Evolutionary conservation across 2,329 filamentous ascomycete genomes (phyloP).

Genomic region (Epichloe hybrida): DNA sequence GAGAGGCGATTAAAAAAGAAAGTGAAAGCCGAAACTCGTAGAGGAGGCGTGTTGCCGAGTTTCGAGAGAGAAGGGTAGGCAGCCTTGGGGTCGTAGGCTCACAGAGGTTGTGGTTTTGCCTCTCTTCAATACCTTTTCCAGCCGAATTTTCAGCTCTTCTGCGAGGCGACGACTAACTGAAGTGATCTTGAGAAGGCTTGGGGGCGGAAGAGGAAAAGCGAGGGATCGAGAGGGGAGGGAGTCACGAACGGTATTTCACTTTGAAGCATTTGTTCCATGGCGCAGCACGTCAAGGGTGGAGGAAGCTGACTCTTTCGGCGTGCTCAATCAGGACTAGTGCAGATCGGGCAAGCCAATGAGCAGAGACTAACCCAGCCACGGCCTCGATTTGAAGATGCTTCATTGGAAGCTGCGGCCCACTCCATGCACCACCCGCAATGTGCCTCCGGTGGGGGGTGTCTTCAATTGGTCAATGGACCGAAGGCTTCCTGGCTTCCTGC

Average conservation of each 20-base stretch:
- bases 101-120: background rate
- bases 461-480: constrained; percentile 20
- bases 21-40: background rate
- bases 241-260: constrained; percentile 23
- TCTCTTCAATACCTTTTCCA: background rate
- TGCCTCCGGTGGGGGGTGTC: constrained; percentile 21
- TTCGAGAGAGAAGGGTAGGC: background rate
- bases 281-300: constrained; percentile 16
- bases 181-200: constrained; percentile 5
- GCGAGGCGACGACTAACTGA: background rate
- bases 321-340: constrained; percentile 27
- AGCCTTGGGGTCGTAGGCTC: background rate
- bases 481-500: constrained; percentile 5
- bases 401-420: constrained; percentile 16
- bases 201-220: constrained; percentile 2
- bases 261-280: constrained; percentile 12
- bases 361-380: background rate
- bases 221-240: constrained; percentile 15
- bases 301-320: constrained; percentile 29
- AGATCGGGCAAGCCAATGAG: constrained; percentile 17
- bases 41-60: background rate
- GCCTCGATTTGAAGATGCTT: background rate
- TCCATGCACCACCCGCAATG: constrained; percentile 12
- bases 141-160: background rate
- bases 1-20: background rate